Percentiles rank a stretch among this genome's conserved stretches.
Conservation (phyloP, 2,329 filamentous ascomycete species). For the Neopestalotiopsis clavispora region DNA sequence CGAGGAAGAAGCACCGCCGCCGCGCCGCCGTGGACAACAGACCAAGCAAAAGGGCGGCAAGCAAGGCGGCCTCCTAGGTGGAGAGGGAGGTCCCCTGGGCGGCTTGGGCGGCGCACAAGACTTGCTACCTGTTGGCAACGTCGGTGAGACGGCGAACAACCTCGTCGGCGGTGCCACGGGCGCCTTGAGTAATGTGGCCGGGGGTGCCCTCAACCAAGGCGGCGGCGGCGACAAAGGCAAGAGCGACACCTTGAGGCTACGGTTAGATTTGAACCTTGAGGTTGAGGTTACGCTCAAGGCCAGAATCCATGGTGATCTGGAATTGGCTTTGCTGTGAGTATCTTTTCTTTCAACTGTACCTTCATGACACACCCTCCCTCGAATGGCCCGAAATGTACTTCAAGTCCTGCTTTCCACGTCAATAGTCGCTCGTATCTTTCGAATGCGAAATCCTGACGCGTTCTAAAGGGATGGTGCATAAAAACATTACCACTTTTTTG, state of each 20-base stretch:
- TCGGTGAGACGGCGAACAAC: constrained; percentile 35
- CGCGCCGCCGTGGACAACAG: constrained; percentile 27
- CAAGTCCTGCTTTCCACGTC: constrained; percentile 11
- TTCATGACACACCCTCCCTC: not conserved
- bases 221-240: constrained; percentile 45
- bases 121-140: constrained; percentile 33
- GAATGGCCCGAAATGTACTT: not conserved
- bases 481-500: not conserved
- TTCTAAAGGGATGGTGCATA: constrained; percentile 18
- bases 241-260: constrained; percentile 70
- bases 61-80: constrained; percentile 17
- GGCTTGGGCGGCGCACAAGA: constrained; percentile 31
- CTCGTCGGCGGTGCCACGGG: constrained; percentile 32
- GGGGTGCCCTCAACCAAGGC: constrained; percentile 25
- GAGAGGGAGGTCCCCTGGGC: constrained; percentile 30
- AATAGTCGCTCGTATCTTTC: constrained; percentile 13
- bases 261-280: constrained; percentile 81
- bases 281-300: constrained; percentile 87
- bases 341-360: not conserved
- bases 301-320: constrained; percentile 83
- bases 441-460: constrained; percentile 17
- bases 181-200: constrained; percentile 32
- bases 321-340: constrained; percentile 69
- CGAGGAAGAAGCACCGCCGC: constrained; percentile 30
- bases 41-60: constrained; percentile 29